Evolutionary conservation across 129 eudicot species (phyloP).

Genomic region (Flaveria trinervia): DNA sequence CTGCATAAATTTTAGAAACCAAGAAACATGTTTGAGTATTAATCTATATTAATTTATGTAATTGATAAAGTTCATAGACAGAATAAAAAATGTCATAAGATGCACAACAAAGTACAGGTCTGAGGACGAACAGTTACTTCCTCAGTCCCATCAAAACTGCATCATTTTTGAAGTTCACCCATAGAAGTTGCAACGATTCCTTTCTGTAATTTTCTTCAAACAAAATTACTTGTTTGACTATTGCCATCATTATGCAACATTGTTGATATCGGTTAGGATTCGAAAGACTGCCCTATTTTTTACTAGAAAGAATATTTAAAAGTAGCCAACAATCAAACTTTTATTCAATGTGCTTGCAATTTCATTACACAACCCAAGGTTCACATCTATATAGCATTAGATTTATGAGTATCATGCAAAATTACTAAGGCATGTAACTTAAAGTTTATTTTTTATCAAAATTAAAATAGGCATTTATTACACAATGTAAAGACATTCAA

Average conservation of each 20-base stretch:
- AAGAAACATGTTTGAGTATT: constrained; percentile 10
- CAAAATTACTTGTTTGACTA: constrained; percentile 4
- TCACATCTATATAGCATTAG: constrained; percentile 8
- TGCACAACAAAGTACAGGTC: background rate
- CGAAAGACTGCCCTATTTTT: background rate
- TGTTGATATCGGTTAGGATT: background rate
- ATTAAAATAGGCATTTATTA: constrained; percentile 4
- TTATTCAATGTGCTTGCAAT: background rate
- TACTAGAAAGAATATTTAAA: background rate
- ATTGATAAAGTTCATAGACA: background rate
- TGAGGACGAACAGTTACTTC: background rate
- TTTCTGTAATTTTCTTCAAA: background rate
- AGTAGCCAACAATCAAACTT: constrained; percentile 12
- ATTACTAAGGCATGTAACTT: background rate
- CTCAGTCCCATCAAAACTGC: constrained; percentile 8
- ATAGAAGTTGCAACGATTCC: background rate
- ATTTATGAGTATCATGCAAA: constrained; percentile 2
- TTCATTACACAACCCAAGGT: background rate
- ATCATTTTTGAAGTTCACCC: background rate
- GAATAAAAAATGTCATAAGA: constrained; percentile 6
- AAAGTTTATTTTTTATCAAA: constrained; percentile 17
- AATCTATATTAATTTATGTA: constrained; percentile 16
- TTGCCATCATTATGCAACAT: constrained; percentile 1
- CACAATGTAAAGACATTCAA: background rate
- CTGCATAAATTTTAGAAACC: constrained; percentile 28